Evolutionary conservation across 345 rosid genomes (phyloP), one percentile per base, ranked within the genome.

Genomic region (Populus nigra): DNA sequence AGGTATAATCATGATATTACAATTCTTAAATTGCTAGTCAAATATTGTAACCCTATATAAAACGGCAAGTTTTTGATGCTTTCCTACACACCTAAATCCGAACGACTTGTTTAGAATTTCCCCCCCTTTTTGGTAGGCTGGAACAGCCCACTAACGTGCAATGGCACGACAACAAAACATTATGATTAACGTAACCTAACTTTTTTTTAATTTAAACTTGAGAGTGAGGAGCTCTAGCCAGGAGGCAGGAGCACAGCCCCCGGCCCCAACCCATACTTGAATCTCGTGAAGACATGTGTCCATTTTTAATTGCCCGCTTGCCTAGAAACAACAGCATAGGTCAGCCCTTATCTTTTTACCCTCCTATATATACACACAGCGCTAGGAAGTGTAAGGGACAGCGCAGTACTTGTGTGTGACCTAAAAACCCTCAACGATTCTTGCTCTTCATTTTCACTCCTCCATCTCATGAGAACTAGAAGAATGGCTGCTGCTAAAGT

Each of bases 401-500:
- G 27, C 27, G 62, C n/a, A 29, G 16, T 36, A 22, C 18, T 1
- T 55, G 7, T 50, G 36, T 5, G 22, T 18, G 20, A 50, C 57
- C 57, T 50, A 6, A 18, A 50, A 50, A 1, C 7, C 47, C 29
- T 18, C 22, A 22, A 35, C 4, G 41, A 27, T n/a, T 9, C 8
- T 22, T 18, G n/a, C 39, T 29, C 23, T 59, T 23, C 16, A 5
- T 13, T 18, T 50, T 15, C 27, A 2, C 33, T n/a, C 8, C 20
- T 41, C 18, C n/a, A 0, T 27, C 13, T 1, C 13, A n/a, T 20
- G 65, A 68, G 63, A 63, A 70, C 41, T 18, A 82, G 20, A 55
- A 61, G 7, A 61, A 91, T 91, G 97, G 87, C 87, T 65, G 77
- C 93, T 12, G 72, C 87, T 79, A 78, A 87, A 65, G 62, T 65